Conservation (phyloP, 2,329 filamentous ascomycete species). For the Colletotrichum nymphaeae region DNA sequence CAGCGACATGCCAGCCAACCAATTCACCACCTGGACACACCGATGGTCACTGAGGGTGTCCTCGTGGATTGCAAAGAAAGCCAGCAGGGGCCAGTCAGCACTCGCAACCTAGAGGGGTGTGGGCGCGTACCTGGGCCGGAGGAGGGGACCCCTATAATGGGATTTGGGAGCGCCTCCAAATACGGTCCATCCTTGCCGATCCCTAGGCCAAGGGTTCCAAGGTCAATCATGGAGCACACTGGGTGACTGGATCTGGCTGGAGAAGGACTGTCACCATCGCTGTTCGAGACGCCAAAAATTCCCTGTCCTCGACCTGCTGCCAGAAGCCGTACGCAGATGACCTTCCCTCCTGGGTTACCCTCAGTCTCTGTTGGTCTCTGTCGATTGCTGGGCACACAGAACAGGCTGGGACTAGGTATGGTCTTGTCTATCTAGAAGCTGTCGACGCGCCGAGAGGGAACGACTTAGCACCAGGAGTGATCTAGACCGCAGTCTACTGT, state of each 20-base stretch:
- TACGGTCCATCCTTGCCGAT: conserved; percentile 23
- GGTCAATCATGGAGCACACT: conserved; percentile 3
- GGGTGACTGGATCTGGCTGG: not conserved
- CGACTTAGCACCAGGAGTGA: not conserved
- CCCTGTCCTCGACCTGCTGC: not conserved
- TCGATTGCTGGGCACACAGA: not conserved
- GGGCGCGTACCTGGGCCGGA: conserved; percentile 33
- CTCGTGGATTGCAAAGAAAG: conserved; percentile 14
- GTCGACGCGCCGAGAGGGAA: not conserved
- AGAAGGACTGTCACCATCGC: not conserved
- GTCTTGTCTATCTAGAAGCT: not conserved
- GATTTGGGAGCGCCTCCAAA: not conserved
- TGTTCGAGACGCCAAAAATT: not conserved
- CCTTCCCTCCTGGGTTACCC: not conserved
- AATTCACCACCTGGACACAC: conserved; percentile 3
- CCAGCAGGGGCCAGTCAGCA: not conserved
- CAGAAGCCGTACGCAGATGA: not conserved
- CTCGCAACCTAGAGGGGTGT: not conserved
- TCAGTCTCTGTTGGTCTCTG: not conserved
- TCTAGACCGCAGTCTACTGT: conserved; percentile 15
- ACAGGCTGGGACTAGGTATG: too few relatives aligned
- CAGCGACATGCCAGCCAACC: conserved; percentile 33
- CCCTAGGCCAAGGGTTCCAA: conserved; percentile 7
- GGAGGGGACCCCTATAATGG: conserved; percentile 23
- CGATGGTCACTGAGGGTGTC: conserved; percentile 25